A percentile compares a stretch with the other conserved stretches of the same genome.
phyloP scores from a whole-genome alignment of 352 stramenopile genomes.

The Phytophthora sp. region DNA sequence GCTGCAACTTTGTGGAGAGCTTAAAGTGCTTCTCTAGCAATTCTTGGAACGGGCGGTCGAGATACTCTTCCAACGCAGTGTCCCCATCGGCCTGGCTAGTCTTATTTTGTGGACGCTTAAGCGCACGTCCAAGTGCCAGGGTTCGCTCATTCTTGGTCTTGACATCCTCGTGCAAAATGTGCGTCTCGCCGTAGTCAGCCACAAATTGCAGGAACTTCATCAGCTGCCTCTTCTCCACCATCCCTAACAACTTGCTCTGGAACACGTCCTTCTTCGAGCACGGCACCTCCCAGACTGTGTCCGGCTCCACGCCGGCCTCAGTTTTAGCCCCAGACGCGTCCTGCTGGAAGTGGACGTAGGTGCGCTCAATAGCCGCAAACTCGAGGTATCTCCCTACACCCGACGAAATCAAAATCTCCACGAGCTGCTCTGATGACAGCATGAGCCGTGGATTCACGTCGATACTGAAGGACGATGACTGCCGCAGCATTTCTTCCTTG shows the following conservation, averaged over 20 bases:
- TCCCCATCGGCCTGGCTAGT: conserved; percentile 43
- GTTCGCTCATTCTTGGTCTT: conserved; percentile 87
- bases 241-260: conserved; percentile 79
- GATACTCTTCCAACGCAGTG: conserved; percentile 41
- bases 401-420: conserved; percentile 86
- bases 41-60: conserved; percentile 70
- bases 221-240: conserved; percentile 88
- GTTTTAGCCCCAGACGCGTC: conserved; percentile 8
- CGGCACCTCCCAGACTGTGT: conserved; percentile 80
- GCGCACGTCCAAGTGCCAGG: conserved; percentile 73
- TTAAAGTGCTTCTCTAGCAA: conserved; percentile 78
- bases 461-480: conserved; percentile 75
- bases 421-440: conserved; percentile 77
- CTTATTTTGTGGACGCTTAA: conserved; percentile 91
- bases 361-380: conserved; percentile 86
- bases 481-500: conserved; percentile 38
- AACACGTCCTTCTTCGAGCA: conserved; percentile 93
- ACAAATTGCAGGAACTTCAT: conserved; percentile 94
- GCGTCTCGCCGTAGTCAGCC: conserved; percentile 82
- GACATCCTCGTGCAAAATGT: conserved; percentile 76
- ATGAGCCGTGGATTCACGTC: conserved; percentile 85
- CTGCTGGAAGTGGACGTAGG: conserved; percentile 69
- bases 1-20: conserved; percentile 75
- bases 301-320: conserved; percentile 12
- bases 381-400: conserved; percentile 89